Evolutionary conservation across 116 monocot genomes (phyloP).

Genomic region (Dioscorea cayenensis): DNA sequence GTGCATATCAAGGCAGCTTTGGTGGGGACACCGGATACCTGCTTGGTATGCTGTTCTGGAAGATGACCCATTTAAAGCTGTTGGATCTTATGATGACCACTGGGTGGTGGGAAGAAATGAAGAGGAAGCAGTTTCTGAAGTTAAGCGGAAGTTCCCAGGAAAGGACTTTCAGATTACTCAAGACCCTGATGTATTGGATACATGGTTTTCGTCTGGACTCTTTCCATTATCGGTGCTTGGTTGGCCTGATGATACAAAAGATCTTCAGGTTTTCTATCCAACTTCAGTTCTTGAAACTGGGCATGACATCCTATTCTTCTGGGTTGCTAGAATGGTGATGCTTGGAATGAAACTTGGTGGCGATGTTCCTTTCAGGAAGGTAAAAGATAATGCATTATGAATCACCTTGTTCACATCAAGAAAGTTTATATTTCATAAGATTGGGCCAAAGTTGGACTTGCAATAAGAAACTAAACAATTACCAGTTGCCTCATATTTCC

Average conservation of each 20-base stretch:
- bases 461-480: background rate
- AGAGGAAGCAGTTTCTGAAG: slow-evolving; percentile 61
- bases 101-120: slow-evolving; percentile 94
- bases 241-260: slow-evolving; percentile 84
- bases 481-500: background rate
- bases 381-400: slow-evolving; percentile 9
- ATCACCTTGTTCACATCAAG: background rate
- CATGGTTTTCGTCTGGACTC: slow-evolving; percentile 97
- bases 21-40: slow-evolving; percentile 98
- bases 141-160: slow-evolving; percentile 42
- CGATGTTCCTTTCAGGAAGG: slow-evolving; percentile 95
- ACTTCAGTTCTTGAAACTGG: slow-evolving; percentile 98
- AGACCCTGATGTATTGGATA: slow-evolving; percentile 98
- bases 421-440: background rate
- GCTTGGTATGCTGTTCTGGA: slow-evolving; percentile 88
- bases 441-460: background rate
- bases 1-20: slow-evolving; percentile 98
- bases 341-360: slow-evolving; percentile 96
- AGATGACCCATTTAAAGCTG: slow-evolving; percentile 62
- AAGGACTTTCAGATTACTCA: slow-evolving; percentile 55
- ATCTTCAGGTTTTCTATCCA: slow-evolving; percentile 81
- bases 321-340: slow-evolving; percentile 99
- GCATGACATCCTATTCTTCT: slow-evolving; percentile 97
- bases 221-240: slow-evolving; percentile 87
- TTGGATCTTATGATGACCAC: slow-evolving; percentile 73